These are phyloP conservation scores for Mycena pura DNA, from an alignment of 768 basidiomycete genomes.

Conservation along the genomic window DNA sequence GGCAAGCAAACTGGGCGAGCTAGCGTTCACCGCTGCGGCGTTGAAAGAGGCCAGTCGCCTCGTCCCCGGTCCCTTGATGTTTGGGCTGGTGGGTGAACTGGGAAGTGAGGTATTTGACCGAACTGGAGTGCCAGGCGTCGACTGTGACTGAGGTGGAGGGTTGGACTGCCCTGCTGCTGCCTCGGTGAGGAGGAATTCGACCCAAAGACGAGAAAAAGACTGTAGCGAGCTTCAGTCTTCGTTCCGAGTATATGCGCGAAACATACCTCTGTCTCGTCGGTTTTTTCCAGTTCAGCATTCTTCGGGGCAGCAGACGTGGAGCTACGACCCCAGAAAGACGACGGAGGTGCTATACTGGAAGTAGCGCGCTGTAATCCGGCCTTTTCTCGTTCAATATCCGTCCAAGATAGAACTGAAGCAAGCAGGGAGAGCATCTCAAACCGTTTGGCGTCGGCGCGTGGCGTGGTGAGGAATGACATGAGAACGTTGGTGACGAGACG, in stretches of 20 bases:
- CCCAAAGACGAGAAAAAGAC: slow-evolving; percentile 98
- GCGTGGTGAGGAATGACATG: slow-evolving; percentile 87
- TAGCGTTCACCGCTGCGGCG: slow-evolving; percentile 41
- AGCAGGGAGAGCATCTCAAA: slow-evolving; percentile 96
- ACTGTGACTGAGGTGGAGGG: slow-evolving; percentile 33
- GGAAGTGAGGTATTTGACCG: slow-evolving; percentile 47
- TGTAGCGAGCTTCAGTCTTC: slow-evolving; percentile 39
- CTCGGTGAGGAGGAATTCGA: slow-evolving; percentile 97
- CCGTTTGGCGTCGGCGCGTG: slow-evolving; percentile 90
- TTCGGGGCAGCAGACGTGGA: slow-evolving; percentile 46
- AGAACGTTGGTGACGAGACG: slow-evolving; percentile 95
- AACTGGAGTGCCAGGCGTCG: slow-evolving; percentile 22
- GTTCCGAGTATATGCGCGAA: neutral
- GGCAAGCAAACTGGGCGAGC: slow-evolving; percentile 46
- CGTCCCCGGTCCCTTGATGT: slow-evolving; percentile 32
- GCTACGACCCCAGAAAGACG: slow-evolving; percentile 53
- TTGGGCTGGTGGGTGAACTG: slow-evolving; percentile 39
- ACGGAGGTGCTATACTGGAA: slow-evolving; percentile 28
- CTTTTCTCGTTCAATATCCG: slow-evolving; percentile 87
- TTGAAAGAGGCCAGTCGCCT: slow-evolving; percentile 48
- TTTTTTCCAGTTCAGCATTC: slow-evolving; percentile 71
- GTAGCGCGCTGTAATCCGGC: slow-evolving; percentile 79
- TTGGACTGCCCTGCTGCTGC: slow-evolving; percentile 56
- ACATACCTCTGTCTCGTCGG: slow-evolving; percentile 83
- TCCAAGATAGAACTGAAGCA: slow-evolving; percentile 91